Percentiles rank a stretch among this genome's conserved stretches.
Evolutionary conservation across 768 basidiomycete genomes (phyloP).

Genomic region (Neoboletus brunneissimus): DNA sequence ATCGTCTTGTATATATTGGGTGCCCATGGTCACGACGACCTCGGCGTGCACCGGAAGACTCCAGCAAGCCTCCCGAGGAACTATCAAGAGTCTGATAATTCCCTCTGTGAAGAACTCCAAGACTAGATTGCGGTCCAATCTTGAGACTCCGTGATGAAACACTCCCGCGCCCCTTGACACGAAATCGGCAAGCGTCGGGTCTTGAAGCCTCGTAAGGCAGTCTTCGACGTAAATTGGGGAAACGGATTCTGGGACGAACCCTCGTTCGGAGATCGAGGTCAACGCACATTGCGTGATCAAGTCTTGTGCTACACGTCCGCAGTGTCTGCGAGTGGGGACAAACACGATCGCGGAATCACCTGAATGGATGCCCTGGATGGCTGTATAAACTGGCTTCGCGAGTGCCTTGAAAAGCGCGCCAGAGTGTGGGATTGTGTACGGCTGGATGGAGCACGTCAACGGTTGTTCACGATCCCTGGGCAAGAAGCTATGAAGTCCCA

Average conservation of each 20-base stretch:
- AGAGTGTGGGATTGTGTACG: conserved; percentile 86
- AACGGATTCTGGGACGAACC: conserved; percentile 58
- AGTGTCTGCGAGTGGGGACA: conserved; percentile 82
- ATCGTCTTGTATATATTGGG: conserved; percentile 70
- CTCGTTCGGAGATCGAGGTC: conserved; percentile 62
- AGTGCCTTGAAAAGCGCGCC: conserved; percentile 86
- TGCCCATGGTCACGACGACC: conserved; percentile 86
- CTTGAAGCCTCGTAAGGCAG: conserved; percentile 56
- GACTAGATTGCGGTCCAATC: conserved; percentile 65
- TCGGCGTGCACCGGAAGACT: conserved; percentile 79
- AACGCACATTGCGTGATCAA: conserved; percentile 86
- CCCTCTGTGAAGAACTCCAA: conserved; percentile 82
- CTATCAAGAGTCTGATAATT: conserved; percentile 74
- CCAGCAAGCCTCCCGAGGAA: conserved; percentile 85
- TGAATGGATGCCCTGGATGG: conserved; percentile 49
- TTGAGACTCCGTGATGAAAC: conserved; percentile 70
- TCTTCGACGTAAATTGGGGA: conserved; percentile 56
- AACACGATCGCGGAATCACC: conserved; percentile 71
- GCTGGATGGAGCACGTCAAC: conserved; percentile 60
- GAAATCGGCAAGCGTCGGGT: conserved; percentile 63
- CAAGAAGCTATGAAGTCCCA: conserved; percentile 69
- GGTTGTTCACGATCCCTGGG: conserved; percentile 83
- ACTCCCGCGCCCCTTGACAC: conserved; percentile 86
- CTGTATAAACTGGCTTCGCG: conserved; percentile 83
- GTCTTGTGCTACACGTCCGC: conserved; percentile 69